phyloP scores from a whole-genome alignment of 78 protist species.

The Dictyostelium citrinum region DNA sequence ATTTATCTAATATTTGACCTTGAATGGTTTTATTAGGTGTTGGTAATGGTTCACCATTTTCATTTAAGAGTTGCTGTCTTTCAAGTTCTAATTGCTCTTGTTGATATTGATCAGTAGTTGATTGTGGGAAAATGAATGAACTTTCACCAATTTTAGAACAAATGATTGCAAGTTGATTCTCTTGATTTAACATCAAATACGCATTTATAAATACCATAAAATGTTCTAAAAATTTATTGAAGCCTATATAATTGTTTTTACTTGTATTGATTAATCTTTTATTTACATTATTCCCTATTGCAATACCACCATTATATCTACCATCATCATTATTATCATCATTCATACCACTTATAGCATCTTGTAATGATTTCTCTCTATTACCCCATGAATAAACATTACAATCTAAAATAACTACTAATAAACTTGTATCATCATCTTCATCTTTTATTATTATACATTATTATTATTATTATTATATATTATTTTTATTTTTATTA shows the following conservation, averaged over 20 bases:
- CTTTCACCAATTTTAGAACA: conserved; percentile 45
- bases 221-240: conserved; percentile 47
- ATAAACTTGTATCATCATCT: conserved; percentile 69
- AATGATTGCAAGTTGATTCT: conserved; percentile 58
- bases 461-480: not conserved
- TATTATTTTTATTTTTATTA: not conserved
- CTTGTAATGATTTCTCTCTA: conserved; percentile 1
- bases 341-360: not conserved
- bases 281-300: not conserved
- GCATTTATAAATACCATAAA: conserved; percentile 66
- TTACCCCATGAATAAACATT: conserved; percentile 72
- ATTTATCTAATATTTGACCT: not conserved
- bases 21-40: not conserved
- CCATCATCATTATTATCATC: not conserved
- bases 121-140: conserved; percentile 10
- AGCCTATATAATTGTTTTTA: conserved; percentile 1
- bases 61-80: not conserved
- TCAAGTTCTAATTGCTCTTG: not conserved
- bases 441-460: conserved; percentile 31
- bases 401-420: conserved; percentile 60
- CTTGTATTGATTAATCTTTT: not conserved
- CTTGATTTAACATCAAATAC: conserved; percentile 67
- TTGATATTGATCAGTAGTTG: not conserved
- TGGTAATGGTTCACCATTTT: not conserved
- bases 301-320: not conserved